phyloP scores from a whole-genome alignment of 129 eudicot genomes.

The Heracleum sosnowskyi region DNA sequence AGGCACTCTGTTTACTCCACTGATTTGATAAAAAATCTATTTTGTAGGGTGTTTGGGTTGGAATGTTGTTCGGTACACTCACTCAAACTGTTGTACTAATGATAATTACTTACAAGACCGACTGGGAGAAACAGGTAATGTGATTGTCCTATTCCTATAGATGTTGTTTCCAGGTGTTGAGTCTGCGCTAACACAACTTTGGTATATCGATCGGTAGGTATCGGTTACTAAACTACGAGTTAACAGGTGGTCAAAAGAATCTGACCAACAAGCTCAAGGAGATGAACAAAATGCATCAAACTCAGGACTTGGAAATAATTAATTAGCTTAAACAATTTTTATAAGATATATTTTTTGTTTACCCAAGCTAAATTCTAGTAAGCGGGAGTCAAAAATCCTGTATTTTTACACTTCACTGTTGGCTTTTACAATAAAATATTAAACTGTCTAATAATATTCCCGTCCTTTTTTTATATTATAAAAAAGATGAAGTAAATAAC shows the following conservation, averaged over 20 bases:
- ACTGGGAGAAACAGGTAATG: constrained; percentile 25
- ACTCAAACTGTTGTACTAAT: background rate
- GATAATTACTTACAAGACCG: background rate
- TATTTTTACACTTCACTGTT: too few relatives aligned
- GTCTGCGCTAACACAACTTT: background rate
- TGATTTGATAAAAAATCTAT: background rate
- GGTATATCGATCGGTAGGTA: constrained; percentile 18
- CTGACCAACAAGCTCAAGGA: background rate
- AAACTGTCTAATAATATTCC: too few relatives aligned
- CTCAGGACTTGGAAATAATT: background rate
- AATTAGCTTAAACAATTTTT: too few relatives aligned
- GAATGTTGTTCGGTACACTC: constrained; percentile 1
- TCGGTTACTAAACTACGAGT: constrained; percentile 19
- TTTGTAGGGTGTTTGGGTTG: background rate
- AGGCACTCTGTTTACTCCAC: background rate
- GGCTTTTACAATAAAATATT: too few relatives aligned
- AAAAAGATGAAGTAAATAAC: too few relatives aligned
- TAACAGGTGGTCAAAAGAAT: constrained; percentile 15
- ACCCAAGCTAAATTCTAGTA: too few relatives aligned
- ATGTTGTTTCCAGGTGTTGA: background rate
- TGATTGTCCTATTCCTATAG: background rate
- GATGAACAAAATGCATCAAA: background rate
- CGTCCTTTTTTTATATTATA: too few relatives aligned
- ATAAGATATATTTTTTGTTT: too few relatives aligned
- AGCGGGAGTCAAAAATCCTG: too few relatives aligned